Percentiles rank a stretch among this genome's conserved stretches.
These are phyloP conservation scores for Chlorella variabilis DNA, from an alignment of 163 green algal genomes.

Conservation along the genomic window DNA sequence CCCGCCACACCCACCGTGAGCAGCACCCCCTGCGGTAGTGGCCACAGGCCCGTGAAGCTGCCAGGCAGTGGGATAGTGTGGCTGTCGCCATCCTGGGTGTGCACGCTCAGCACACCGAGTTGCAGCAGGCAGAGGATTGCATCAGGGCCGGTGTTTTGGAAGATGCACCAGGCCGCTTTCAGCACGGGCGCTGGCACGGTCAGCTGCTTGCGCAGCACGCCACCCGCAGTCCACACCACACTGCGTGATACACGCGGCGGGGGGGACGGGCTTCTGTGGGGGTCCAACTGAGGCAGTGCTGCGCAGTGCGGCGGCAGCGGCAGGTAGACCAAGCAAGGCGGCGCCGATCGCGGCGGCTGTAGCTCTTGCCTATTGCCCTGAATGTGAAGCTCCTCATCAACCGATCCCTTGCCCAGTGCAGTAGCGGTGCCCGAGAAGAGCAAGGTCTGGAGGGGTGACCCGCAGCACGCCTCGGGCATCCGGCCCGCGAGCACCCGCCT, in stretches of 20 bases:
- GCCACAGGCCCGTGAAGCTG: conserved; percentile 53
- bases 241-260: conserved; percentile 21
- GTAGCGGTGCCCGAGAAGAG: conserved; percentile 3
- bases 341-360: too few species aligned
- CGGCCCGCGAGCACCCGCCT: neutral
- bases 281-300: too few species aligned
- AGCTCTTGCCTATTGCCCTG: conserved; percentile 13
- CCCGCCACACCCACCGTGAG: conserved; percentile 48
- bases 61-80: conserved; percentile 59
- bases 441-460: neutral
- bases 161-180: conserved; percentile 50
- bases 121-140: conserved; percentile 70
- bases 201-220: conserved; percentile 59
- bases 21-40: conserved; percentile 60
- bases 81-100: conserved; percentile 50
- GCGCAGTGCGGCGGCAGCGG: too few species aligned
- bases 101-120: conserved; percentile 50
- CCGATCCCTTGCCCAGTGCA: neutral
- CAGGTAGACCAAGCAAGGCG: neutral
- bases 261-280: neutral
- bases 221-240: conserved; percentile 59
- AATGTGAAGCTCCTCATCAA: conserved; percentile 32
- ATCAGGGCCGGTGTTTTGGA: conserved; percentile 47
- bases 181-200: conserved; percentile 48
- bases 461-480: neutral